phyloP scores from a whole-genome alignment of 2,329 filamentous ascomycete species.

The Scedosporium apiospermum region DNA sequence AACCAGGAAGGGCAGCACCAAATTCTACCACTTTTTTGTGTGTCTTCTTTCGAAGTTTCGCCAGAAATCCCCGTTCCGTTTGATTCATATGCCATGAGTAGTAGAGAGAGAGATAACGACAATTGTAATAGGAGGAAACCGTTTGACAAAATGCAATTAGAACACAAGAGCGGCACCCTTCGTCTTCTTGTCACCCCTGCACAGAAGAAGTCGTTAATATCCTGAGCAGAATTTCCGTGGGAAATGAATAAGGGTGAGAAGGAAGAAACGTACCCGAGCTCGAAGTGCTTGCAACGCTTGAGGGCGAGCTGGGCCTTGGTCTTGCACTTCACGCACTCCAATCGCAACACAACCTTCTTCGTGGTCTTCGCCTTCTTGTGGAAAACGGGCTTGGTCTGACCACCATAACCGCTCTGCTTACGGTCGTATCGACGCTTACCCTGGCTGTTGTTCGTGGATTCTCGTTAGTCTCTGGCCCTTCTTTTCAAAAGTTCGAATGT shows the following conservation, averaged over 20 bases:
- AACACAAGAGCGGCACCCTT: constrained; percentile 99
- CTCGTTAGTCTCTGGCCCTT: not conserved
- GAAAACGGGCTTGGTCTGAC: constrained; percentile 99
- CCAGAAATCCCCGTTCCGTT: constrained; percentile 4
- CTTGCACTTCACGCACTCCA: constrained; percentile 98
- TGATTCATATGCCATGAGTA: constrained; percentile 7
- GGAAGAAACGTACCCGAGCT: constrained; percentile 71
- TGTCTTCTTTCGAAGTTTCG: not conserved
- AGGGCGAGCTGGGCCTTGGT: constrained; percentile 94
- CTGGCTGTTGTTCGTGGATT: constrained; percentile 38
- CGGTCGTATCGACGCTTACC: constrained; percentile 99
- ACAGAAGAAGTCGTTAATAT: constrained; percentile 27
- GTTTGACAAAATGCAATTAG: constrained; percentile 52
- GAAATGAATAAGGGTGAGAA: not conserved
- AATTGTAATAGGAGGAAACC: not conserved
- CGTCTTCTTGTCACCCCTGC: constrained; percentile 99
- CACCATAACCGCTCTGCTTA: constrained; percentile 99
- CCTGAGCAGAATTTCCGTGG: not conserved
- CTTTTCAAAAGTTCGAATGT: not conserved
- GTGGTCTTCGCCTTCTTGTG: constrained; percentile 99
- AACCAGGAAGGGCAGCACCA: not conserved
- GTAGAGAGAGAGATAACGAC: constrained; percentile 3
- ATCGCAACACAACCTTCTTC: constrained; percentile 98
- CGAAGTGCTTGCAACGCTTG: constrained; percentile 99
- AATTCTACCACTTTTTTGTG: constrained; percentile 1